Evolutionary conservation across 2,329 filamentous ascomycete genomes (phyloP).

Genomic region (Penicillium paneum): DNA sequence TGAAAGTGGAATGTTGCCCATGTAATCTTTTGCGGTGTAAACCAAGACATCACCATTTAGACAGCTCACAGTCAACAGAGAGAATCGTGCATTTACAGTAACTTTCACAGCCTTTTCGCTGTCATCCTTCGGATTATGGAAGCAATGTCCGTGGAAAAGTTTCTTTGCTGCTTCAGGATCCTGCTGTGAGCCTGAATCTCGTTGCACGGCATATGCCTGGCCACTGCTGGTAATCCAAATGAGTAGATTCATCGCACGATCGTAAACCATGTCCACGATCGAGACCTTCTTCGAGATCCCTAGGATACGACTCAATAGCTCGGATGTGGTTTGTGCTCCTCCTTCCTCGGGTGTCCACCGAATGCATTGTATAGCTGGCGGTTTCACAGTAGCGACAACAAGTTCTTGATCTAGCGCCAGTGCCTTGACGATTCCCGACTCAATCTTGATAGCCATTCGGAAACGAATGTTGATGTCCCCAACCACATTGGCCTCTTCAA

Average conservation of each 20-base stretch:
- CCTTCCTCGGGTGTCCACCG: constrained; percentile 82
- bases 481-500: constrained; percentile 78
- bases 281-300: constrained; percentile 77
- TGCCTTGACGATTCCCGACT: constrained; percentile 86
- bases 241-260: constrained; percentile 92
- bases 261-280: constrained; percentile 83
- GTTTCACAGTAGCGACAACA: constrained; percentile 84
- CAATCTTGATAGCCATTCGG: constrained; percentile 96
- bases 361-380: constrained; percentile 94
- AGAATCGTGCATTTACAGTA: constrained; percentile 92
- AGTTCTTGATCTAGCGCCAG: constrained; percentile 90
- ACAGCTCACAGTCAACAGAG: constrained; percentile 83
- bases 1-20: constrained; percentile 84
- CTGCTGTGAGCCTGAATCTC: constrained; percentile 45
- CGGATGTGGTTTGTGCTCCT: constrained; percentile 83
- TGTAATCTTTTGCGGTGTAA: constrained; percentile 92
- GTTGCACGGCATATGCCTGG: constrained; percentile 85
- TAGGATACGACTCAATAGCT: constrained; percentile 79
- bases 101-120: constrained; percentile 65
- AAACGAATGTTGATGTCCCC: constrained; percentile 87
- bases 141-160: constrained; percentile 86
- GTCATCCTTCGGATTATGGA: constrained; percentile 67
- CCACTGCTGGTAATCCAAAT: constrained; percentile 91
- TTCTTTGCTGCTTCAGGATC: constrained; percentile 55
- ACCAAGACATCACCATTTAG: constrained; percentile 74